A percentile compares a stretch with the other conserved stretches of the same genome.
Conservation (phyloP, 805 yeast genomes). For the Ogataea naganishii region DNA sequence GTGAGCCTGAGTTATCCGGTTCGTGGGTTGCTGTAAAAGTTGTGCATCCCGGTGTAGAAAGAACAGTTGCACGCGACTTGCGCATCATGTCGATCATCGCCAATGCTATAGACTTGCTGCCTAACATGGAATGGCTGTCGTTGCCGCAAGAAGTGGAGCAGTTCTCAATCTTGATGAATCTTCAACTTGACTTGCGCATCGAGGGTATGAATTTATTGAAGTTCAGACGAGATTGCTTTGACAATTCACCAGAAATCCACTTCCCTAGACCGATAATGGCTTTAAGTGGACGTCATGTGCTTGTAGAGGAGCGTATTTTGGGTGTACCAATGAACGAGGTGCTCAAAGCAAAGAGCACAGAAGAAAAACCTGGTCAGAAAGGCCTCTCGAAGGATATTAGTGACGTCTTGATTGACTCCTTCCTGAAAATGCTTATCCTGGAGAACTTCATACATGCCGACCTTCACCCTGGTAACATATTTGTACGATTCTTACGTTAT, state of each 20-base stretch:
- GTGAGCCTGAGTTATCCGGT: constrained; percentile 24
- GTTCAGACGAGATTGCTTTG: constrained; percentile 67
- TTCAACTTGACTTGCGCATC: constrained; percentile 83
- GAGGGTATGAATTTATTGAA: constrained; percentile 75
- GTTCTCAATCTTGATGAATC: constrained; percentile 74
- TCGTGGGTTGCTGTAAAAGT: constrained; percentile 83
- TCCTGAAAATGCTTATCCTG: constrained; percentile 82
- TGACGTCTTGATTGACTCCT: constrained; percentile 83
- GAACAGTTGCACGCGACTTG: constrained; percentile 69
- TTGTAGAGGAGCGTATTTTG: constrained; percentile 78
- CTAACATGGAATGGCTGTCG: constrained; percentile 97
- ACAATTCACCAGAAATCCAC: constrained; percentile 45
- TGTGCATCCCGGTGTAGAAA: constrained; percentile 78
- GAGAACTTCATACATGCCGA: constrained; percentile 97
- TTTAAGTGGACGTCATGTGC: constrained; percentile 58
- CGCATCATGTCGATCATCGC: constrained; percentile 82
- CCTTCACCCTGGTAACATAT: constrained; percentile 92
- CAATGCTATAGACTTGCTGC: constrained; percentile 53
- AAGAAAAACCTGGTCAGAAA: constrained; percentile 32
- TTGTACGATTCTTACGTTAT: constrained; percentile 67
- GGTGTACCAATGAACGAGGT: constrained; percentile 79
- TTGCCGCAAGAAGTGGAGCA: constrained; percentile 91
- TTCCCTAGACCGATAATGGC: constrained; percentile 73
- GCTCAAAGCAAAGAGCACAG: constrained; percentile 37
- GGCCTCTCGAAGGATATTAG: constrained; percentile 58